Conservation (phyloP, 495 filamentous ascomycete species). For the Pyrenula massariospora region DNA sequence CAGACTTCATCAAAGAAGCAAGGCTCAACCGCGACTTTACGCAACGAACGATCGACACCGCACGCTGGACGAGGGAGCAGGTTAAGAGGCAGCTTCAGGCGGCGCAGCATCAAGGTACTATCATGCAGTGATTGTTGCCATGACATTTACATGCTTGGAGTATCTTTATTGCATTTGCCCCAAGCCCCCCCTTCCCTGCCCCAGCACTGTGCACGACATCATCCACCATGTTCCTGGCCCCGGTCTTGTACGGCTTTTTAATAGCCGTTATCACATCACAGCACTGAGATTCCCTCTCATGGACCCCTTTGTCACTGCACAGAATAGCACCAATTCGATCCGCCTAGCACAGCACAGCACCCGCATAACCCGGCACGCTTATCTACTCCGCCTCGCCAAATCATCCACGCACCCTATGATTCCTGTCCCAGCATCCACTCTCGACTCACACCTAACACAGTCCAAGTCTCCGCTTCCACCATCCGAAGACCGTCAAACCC, state of each 20-base stretch:
- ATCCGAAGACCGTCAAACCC: too few species aligned
- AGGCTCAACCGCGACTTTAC: slow-evolving; percentile 74
- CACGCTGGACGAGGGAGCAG: slow-evolving; percentile 93
- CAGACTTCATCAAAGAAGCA: slow-evolving; percentile 73
- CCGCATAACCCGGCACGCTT: neutral
- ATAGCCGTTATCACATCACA: neutral
- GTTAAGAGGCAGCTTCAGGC: slow-evolving; percentile 75
- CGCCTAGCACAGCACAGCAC: neutral
- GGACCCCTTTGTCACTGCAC: neutral
- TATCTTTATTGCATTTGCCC: too few species aligned
- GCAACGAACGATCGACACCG: slow-evolving; percentile 77
- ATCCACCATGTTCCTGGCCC: neutral
- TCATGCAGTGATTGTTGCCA: neutral
- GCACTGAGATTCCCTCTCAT: neutral
- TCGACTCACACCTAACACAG: too few species aligned
- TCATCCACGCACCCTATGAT: too few species aligned
- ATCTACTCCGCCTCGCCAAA: neutral
- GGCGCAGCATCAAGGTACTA: slow-evolving; percentile 5
- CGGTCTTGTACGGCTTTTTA: too few species aligned
- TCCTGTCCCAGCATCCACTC: neutral
- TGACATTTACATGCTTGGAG: neutral
- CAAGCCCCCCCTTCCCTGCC: neutral
- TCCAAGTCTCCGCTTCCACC: too few species aligned
- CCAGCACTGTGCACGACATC: neutral
- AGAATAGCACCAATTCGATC: neutral